Conservation (phyloP, 306 rosid species). For the Quercus mongolica region DNA sequence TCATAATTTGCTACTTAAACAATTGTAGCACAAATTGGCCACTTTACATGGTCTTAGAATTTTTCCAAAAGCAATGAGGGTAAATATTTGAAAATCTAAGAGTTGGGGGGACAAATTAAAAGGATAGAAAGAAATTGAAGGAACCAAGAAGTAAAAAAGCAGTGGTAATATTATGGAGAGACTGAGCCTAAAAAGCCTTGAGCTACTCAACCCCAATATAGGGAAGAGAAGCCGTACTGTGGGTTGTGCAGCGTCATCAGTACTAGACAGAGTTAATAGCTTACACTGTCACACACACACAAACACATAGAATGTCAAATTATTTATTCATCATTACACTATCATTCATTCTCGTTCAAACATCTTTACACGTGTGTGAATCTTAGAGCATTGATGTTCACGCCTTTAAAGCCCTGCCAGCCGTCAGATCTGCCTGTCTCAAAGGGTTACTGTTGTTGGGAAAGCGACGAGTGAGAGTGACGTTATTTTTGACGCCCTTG, state of each 20-base stretch:
- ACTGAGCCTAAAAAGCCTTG: constrained; percentile 31
- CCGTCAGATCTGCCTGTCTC: constrained; percentile 58
- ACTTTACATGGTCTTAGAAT: too few relatives aligned
- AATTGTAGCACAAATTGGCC: rapidly evolving
- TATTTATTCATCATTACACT: constrained; percentile 80
- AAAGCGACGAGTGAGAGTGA: constrained; percentile 50
- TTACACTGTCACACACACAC: constrained; percentile 12
- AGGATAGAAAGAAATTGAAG: not conserved
- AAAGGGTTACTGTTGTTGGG: constrained; percentile 9
- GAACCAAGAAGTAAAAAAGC: not conserved
- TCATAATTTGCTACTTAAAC: too few relatives aligned
- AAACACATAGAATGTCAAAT: constrained; percentile 39
- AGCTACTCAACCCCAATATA: constrained; percentile 21
- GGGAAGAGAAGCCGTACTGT: constrained; percentile 12
- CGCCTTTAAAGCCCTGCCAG: constrained; percentile 35
- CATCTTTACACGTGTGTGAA: constrained; percentile 50
- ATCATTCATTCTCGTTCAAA: constrained; percentile 54
- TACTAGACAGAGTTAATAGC: not conserved
- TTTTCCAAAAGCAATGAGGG: too few relatives aligned
- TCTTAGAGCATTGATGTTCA: constrained; percentile 37
- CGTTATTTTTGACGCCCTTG: constrained; percentile 42
- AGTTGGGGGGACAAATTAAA: constrained; percentile 15
- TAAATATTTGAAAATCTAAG: not conserved
- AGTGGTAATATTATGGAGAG: not conserved
- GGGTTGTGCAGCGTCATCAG: not conserved